Conservation (phyloP, 192 early-diverging fungal species). For the Gryganskiella cystojenkinii region DNA sequence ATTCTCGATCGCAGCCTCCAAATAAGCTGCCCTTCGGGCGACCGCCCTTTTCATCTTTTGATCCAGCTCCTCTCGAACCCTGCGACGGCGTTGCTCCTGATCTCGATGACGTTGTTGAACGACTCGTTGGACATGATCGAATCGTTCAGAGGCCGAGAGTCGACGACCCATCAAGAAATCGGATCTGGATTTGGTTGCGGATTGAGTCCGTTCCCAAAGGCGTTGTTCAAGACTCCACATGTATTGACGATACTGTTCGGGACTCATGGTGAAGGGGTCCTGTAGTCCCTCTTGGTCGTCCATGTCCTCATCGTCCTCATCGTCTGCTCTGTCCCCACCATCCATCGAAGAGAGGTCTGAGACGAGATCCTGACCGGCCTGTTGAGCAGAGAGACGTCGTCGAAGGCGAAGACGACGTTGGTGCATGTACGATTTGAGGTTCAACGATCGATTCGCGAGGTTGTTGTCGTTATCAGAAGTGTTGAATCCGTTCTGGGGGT, state of each 20-base stretch:
- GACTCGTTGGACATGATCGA: slow-evolving; percentile 33
- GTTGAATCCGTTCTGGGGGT: neutral
- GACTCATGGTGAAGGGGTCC: slow-evolving; percentile 7
- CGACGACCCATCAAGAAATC: slow-evolving; percentile 38
- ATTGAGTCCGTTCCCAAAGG: slow-evolving; percentile 27
- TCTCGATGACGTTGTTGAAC: slow-evolving; percentile 26
- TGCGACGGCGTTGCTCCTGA: slow-evolving; percentile 31
- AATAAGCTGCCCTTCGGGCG: slow-evolving; percentile 35
- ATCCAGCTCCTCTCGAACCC: slow-evolving; percentile 37
- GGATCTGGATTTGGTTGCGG: slow-evolving; percentile 32
- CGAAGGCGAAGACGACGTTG: slow-evolving; percentile 29
- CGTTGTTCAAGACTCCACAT: slow-evolving; percentile 36
- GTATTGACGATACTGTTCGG: slow-evolving; percentile 23
- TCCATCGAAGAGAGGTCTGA: slow-evolving; percentile 37
- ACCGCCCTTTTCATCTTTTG: slow-evolving; percentile 49
- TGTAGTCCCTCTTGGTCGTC: neutral
- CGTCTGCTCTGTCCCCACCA: slow-evolving; percentile 12
- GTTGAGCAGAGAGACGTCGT: slow-evolving; percentile 14
- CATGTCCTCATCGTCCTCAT: neutral
- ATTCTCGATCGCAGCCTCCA: slow-evolving; percentile 49
- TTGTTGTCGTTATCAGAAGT: neutral
- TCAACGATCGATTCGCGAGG: slow-evolving; percentile 13
- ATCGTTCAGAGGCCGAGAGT: slow-evolving; percentile 22
- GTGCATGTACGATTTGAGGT: slow-evolving; percentile 34
- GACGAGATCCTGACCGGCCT: neutral